Evolutionary conservation across 192 early-diverging fungal genomes (phyloP).

Genomic region (Coemansia sp.): DNA sequence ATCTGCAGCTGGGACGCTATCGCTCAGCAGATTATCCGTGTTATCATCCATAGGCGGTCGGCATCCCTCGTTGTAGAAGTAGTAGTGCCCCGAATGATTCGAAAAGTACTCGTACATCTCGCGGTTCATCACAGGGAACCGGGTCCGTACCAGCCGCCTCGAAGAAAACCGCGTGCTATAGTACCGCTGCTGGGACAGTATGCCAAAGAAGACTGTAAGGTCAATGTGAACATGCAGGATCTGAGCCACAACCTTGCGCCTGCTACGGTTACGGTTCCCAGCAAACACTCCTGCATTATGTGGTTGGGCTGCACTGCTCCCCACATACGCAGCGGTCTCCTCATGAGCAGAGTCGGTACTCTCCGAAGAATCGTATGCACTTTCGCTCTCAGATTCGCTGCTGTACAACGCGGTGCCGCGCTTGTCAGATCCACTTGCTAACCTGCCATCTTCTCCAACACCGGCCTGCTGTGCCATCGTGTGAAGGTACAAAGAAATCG

Average conservation of each 20-base stretch:
- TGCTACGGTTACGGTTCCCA: background rate
- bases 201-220: constrained; percentile 33
- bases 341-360: constrained; percentile 15
- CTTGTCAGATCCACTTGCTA: background rate
- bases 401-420: constrained; percentile 15
- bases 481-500: background rate
- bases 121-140: constrained; percentile 35
- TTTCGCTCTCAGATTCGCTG: constrained; percentile 35
- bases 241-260: constrained; percentile 32
- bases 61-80: constrained; percentile 42
- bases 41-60: constrained; percentile 18
- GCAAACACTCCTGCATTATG: background rate
- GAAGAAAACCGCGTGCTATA: constrained; percentile 55
- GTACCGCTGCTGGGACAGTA: constrained; percentile 50
- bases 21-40: constrained; percentile 3
- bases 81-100: constrained; percentile 42
- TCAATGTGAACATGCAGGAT: constrained; percentile 48
- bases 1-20: constrained; percentile 10
- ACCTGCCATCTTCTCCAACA: background rate
- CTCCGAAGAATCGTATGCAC: constrained; percentile 6
- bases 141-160: constrained; percentile 41
- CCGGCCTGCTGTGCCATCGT: background rate
- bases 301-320: background rate
- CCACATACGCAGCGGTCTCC: background rate
- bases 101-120: constrained; percentile 54